phyloP scores from a whole-genome alignment of 2,329 filamentous ascomycete genomes.

The Xylariaceae sp. region DNA sequence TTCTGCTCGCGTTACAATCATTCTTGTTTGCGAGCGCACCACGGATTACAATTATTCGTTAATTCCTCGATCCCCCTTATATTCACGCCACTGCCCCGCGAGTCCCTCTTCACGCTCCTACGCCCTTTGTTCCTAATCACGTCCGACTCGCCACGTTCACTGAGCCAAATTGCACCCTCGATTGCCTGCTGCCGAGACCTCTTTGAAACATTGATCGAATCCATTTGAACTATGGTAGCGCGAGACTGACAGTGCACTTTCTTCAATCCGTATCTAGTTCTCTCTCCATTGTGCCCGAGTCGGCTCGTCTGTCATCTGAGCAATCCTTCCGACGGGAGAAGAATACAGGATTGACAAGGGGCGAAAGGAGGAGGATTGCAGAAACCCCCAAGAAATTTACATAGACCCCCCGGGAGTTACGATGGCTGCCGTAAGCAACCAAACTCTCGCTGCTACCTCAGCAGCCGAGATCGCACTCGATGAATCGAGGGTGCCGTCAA shows the following conservation, averaged over 20 bases:
- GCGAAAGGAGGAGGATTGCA: background rate
- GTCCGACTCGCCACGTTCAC: background rate
- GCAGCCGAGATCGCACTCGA: conserved; percentile 42
- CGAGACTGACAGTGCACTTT: background rate
- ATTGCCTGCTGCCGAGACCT: background rate
- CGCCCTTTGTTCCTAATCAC: too few species aligned
- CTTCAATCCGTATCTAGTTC: background rate
- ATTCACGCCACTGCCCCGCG: background rate
- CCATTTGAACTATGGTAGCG: background rate
- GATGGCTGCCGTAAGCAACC: conserved; percentile 38
- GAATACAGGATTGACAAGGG: background rate
- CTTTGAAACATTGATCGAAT: background rate
- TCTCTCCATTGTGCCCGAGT: background rate
- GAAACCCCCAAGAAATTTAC: background rate
- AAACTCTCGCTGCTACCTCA: conserved; percentile 40
- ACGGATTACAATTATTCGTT: too few species aligned
- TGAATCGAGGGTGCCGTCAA: conserved; percentile 44
- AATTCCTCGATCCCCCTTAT: background rate
- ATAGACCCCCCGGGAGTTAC: conserved; percentile 3
- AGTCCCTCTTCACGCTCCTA: background rate
- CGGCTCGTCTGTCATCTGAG: background rate
- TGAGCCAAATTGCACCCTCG: background rate
- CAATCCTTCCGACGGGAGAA: background rate
- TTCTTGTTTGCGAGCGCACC: background rate
- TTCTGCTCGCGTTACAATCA: background rate